Conservation (phyloP, 106 monocot genomes). For the Amphibolis antarctica region DNA sequence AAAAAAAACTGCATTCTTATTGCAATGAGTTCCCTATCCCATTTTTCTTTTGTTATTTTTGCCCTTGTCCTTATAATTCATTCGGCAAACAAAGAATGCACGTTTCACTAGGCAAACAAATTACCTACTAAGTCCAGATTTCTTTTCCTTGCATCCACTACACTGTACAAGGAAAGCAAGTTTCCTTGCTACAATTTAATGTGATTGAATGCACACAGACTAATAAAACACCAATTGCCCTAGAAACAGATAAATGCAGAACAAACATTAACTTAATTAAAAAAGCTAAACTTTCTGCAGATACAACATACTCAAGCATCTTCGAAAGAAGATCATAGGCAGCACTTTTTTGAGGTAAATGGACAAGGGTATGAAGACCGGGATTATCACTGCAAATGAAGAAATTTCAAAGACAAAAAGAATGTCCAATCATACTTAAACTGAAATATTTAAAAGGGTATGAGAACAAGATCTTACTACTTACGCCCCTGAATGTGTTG, state of each 20-base stretch:
- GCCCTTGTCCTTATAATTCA: no score
- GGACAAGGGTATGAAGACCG: slow-evolving; percentile 68
- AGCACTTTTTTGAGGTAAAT: slow-evolving; percentile 69
- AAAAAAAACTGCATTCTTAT: no score
- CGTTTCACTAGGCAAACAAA: no score
- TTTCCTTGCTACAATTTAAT: no score
- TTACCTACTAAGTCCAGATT: no score
- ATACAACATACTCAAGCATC: slow-evolving; percentile 85
- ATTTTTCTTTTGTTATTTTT: no score
- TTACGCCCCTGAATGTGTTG: slow-evolving; percentile 90
- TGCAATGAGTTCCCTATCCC: no score
- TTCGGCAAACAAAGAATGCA: no score
- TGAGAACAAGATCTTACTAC: slow-evolving; percentile 43
- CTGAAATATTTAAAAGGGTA: not conserved
- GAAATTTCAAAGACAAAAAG: slow-evolving; percentile 7
- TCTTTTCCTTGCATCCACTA: no score
- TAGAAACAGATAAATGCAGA: not conserved
- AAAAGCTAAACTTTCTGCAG: not conserved
- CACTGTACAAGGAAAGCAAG: no score
- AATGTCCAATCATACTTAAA: not conserved
- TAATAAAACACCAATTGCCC: no score
- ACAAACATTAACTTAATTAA: not conserved
- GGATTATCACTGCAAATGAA: slow-evolving; percentile 63
- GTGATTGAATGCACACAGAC: no score
- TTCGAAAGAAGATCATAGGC: slow-evolving; percentile 93